Percentiles rank a stretch among this genome's conserved stretches.
These are phyloP conservation scores for Annulohypoxylon stygium DNA, from an alignment of 495 filamentous ascomycete species.

Conservation along the genomic window DNA sequence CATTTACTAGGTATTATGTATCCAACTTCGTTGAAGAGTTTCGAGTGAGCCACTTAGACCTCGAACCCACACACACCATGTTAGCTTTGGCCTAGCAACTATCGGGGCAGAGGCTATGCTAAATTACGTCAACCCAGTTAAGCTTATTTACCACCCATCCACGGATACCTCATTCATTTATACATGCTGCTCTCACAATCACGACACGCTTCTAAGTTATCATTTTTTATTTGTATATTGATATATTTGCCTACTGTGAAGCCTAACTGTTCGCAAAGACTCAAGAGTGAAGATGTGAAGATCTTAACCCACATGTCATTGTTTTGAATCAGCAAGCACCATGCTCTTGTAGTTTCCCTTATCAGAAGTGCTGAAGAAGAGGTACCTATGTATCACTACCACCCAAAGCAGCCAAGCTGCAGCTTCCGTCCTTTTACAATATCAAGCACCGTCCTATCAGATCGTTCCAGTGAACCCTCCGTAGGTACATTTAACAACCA, in stretches of 20 bases:
- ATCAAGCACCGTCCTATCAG: constrained; percentile 19
- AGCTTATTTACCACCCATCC: background rate
- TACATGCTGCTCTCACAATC: too few relatives aligned
- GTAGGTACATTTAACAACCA: constrained; percentile 10
- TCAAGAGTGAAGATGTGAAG: background rate
- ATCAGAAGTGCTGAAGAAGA: background rate
- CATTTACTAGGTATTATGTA: too few relatives aligned
- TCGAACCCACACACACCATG: background rate
- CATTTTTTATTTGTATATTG: too few relatives aligned
- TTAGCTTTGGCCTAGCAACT: background rate
- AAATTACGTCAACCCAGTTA: constrained; percentile 7
- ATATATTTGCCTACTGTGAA: too few relatives aligned
- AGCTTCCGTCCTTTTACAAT: constrained; percentile 12
- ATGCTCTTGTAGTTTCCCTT: background rate
- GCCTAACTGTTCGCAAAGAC: too few relatives aligned
- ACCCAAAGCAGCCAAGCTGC: constrained; percentile 20
- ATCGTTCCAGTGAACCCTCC: constrained; percentile 7
- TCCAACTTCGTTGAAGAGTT: too few relatives aligned
- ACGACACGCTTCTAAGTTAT: too few relatives aligned
- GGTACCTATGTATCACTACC: constrained; percentile 4
- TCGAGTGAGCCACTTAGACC: background rate
- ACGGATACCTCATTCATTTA: background rate
- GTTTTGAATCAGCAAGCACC: background rate
- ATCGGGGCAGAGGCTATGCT: background rate
- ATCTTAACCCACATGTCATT: background rate